These are phyloP conservation scores for Tuber brumale DNA, from an alignment of 495 filamentous ascomycete species.

Conservation along the genomic window DNA sequence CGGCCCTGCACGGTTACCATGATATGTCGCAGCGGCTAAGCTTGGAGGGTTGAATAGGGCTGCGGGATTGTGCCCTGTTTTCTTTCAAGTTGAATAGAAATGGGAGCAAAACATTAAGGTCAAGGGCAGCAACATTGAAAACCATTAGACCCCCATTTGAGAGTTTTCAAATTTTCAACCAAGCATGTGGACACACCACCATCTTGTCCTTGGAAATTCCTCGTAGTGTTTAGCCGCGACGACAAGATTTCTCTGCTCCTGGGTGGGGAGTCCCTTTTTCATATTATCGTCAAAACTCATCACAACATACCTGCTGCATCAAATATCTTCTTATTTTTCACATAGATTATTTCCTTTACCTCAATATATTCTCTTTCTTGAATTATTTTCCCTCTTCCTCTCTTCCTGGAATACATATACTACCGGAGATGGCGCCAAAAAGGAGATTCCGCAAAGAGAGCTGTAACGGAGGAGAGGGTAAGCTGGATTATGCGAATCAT, in stretches of 20 bases:
- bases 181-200: neutral
- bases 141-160: neutral
- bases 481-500: neutral
- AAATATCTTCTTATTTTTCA: neutral
- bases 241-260: neutral
- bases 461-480: neutral
- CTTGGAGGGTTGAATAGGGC: neutral
- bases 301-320: neutral
- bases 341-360: neutral
- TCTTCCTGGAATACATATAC: neutral
- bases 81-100: neutral
- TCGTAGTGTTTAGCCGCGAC: neutral
- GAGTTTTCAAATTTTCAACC: neutral
- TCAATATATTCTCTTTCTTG: neutral
- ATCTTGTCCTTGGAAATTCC: neutral
- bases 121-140: neutral
- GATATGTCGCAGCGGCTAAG: neutral
- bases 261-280: neutral
- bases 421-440: neutral
- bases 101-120: neutral
- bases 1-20: neutral
- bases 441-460: neutral
- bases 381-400: neutral
- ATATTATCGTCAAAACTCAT: neutral
- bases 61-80: neutral